A percentile compares a stretch with the other conserved stretches of the same genome.
Evolutionary conservation across 2,329 filamentous ascomycete genomes (phyloP).

Genomic region (Zalaria obscura): DNA sequence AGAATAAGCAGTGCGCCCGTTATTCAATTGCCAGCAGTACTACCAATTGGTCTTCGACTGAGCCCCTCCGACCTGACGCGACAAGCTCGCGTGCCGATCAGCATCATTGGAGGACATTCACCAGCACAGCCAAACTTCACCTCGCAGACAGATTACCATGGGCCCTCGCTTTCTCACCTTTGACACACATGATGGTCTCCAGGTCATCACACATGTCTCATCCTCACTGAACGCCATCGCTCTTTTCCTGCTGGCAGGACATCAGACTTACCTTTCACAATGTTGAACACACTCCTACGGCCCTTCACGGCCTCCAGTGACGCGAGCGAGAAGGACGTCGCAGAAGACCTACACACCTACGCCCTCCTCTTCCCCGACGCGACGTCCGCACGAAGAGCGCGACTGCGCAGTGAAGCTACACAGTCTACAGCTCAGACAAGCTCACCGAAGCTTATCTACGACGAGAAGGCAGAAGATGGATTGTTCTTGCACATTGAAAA

Average conservation of each 20-base stretch:
- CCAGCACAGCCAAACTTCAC: too few species aligned
- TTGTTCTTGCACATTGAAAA: constrained; percentile 26
- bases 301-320: neutral
- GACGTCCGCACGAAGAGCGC: constrained; percentile 16
- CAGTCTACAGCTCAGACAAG: neutral
- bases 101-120: too few species aligned
- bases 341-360: constrained; percentile 25
- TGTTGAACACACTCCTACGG: neutral
- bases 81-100: too few species aligned
- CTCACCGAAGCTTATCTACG: constrained; percentile 1
- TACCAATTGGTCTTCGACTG: too few species aligned
- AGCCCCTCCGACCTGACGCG: too few species aligned
- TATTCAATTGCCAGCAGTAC: too few species aligned
- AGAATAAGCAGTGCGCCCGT: too few species aligned
- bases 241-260: neutral
- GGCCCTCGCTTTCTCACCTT: too few species aligned
- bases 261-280: neutral
- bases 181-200: too few species aligned
- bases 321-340: constrained; percentile 9
- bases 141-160: too few species aligned
- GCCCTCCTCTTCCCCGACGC: constrained; percentile 26
- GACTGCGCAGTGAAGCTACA: neutral
- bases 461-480: constrained; percentile 17
- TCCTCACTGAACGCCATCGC: neutral
- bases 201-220: neutral